Base-by-base conservation (phyloP, 129 eudicot species). In the Centrapalus pauciflorus region DNA sequence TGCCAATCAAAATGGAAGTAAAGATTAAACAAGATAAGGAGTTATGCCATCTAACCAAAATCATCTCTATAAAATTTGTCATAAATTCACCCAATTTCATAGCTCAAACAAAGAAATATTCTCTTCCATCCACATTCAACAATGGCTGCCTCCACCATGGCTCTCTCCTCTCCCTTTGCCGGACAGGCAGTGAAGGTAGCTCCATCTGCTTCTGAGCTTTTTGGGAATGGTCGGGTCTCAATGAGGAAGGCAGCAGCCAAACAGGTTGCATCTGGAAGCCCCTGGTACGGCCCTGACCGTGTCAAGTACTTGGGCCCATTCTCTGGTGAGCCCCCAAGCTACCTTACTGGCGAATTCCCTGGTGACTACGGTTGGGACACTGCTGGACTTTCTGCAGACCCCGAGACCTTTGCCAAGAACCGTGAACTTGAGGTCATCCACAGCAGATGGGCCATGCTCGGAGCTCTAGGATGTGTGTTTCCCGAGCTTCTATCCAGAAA, bases 351-450 rank as follows among this genome's bases (percentile, higher is more conserved):
- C 7, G 72, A 66, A 14, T 66, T 66, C 49, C 72, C 72, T 0
- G 61, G 72, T 3, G 72, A 66, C 41, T 66, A 50, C 3, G 61
- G 72, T 0, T 66, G 72, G 72, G 72, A 66, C 50, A 66, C 72
- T 1, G 61, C 72, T 19, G 72, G 72, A 6, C 72, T 66, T 21
- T 66, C 72, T 0, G 72, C 72, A 8, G 72, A 66, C 49, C 72
- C 72, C 1, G 72, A 66, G 12, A 66, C 72, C 46, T 66, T 66
- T 2, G 61, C 50, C 61, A 66, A 66, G 72, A 66, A 66, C 72
- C 72, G 61, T 32, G 72, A 50, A 27, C 72, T 66, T 20, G 72
- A 66, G 35, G 72, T 66, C 4, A 66, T 66, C 49, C 72, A 66
- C 48, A 9, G 12, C 14, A 32, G 72, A 33, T 50, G 72, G n/a